These are phyloP conservation scores for Diaporthe nobilis DNA, from an alignment of 2,329 filamentous ascomycete species.

Conservation along the genomic window DNA sequence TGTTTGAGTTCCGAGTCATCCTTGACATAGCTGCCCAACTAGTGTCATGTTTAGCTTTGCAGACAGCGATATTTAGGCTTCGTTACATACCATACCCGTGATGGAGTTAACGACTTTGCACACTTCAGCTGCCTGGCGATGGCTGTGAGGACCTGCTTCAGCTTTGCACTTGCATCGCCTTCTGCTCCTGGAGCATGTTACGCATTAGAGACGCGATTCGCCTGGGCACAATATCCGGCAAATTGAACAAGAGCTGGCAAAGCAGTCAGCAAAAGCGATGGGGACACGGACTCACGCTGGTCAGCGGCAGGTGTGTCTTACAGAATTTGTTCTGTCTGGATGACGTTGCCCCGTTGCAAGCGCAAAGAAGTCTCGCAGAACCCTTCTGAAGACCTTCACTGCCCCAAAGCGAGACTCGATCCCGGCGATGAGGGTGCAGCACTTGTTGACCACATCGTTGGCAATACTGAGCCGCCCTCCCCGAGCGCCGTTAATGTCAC, in stretches of 20 bases:
- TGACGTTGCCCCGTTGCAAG: background rate
- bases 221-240: background rate
- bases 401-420: constrained; percentile 12
- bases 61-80: background rate
- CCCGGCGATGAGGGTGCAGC: background rate
- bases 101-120: background rate
- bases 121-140: background rate
- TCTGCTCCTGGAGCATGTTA: background rate
- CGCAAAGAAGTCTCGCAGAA: background rate
- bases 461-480: no score
- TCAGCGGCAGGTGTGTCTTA: background rate
- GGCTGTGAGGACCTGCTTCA: background rate
- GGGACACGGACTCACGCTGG: no score
- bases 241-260: background rate
- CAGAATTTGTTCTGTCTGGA: background rate
- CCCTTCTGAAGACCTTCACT: background rate
- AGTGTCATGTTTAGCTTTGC: background rate
- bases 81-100: no score
- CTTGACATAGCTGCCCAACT: background rate
- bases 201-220: background rate
- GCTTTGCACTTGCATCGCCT: background rate
- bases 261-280: background rate
- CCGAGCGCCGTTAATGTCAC: background rate
- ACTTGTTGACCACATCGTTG: background rate
- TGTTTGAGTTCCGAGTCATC: background rate